Percentiles rank a stretch among this genome's conserved stretches.
Conservation (phyloP, 306 rosid genomes). For the Corylus heterophylla region DNA sequence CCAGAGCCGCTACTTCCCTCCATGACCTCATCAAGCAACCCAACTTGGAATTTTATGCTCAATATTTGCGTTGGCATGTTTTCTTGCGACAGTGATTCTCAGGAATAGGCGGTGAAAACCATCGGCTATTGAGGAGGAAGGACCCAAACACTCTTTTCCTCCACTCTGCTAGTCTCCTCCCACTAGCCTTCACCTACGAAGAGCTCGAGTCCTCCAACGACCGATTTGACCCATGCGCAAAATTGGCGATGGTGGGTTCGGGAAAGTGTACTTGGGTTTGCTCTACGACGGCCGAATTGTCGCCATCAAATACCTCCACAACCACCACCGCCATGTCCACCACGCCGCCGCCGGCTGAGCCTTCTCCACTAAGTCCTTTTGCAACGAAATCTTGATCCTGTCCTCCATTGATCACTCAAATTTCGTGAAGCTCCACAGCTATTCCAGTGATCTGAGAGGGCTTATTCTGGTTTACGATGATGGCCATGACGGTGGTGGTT, state of each 20-base stretch:
- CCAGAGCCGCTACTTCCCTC: slow-evolving; percentile 36
- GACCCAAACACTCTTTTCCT: slow-evolving; percentile 77
- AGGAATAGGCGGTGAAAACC: slow-evolving; percentile 41
- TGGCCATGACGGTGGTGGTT: too few species aligned
- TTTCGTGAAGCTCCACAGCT: slow-evolving; percentile 90
- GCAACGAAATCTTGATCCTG: slow-evolving; percentile 88
- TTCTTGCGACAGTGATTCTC: slow-evolving; percentile 34
- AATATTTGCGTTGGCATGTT: slow-evolving; percentile 38
- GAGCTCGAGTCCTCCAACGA: slow-evolving; percentile 69
- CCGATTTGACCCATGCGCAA: slow-evolving; percentile 76
- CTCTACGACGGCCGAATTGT: slow-evolving; percentile 66
- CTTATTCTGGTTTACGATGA: slow-evolving; percentile 64
- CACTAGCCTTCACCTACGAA: slow-evolving; percentile 83
- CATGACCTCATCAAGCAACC: slow-evolving; percentile 47
- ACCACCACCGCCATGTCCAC: slow-evolving; percentile 27
- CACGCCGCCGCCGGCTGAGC: slow-evolving; percentile 42
- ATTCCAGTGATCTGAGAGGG: slow-evolving; percentile 90
- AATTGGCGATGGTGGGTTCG: slow-evolving; percentile 95
- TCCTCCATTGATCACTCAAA: slow-evolving; percentile 82
- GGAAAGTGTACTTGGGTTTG: slow-evolving; percentile 76
- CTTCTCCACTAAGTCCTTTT: slow-evolving; percentile 73
- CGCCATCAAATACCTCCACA: slow-evolving; percentile 86
- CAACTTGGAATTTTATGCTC: slow-evolving; percentile 34
- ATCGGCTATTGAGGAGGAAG: slow-evolving; percentile 52
- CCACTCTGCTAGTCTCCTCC: slow-evolving; percentile 63